Evolutionary conservation across 768 basidiomycete genomes (phyloP), one percentile per base, ranked within the genome.

Genomic region (Lepiota brunneoincarnata): DNA sequence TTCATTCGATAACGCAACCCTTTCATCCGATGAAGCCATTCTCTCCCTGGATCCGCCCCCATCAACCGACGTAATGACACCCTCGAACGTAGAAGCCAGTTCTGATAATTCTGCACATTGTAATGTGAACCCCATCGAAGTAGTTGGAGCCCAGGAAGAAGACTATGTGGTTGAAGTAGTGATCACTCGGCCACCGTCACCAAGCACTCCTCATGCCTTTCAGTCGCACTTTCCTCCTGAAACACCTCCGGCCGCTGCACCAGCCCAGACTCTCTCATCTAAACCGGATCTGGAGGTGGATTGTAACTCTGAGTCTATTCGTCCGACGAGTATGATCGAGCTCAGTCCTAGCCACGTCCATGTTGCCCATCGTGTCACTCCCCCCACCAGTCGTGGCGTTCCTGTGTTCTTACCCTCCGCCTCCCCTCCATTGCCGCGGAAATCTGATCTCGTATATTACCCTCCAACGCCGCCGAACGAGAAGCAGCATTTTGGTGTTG

Each of bases 271-370:
- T 9, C n/a, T 26, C 21, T 6, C 62, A 57, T 20, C 54, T n/a
- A 38, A 17, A 37, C 6, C 20, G 10, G 10, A 4, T 26, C 6
- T 39, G 14, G 18, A 15, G 20, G 10, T 37, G 12, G 38, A 18
- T 6, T 31, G 26, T 9, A n/a, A 15, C 17, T n/a, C n/a, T 6
- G 14, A 38, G 21, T 64, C 64, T 15, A 36, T 65, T 15, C 67
- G 72, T 4, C 71, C 72, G 0, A 64, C 63, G 47, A 74, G 71
- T 61, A 72, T 74, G 68, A 63, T 71, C 40, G 74, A 75, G 55
- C 67, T 66, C n/a, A 74, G 70, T 52, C 69, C 73, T 5, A 64
- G 62, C 17, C 69, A 71, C 24, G 61, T 74, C 26, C 60, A 66
- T 2, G 62, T 69, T 24, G 75, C 72, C 5, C 70, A 72, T 37